These are phyloP conservation scores for Rhododendron williamsianum DNA, from an alignment of 148 eudicot genomes.

Conservation along the genomic window DNA sequence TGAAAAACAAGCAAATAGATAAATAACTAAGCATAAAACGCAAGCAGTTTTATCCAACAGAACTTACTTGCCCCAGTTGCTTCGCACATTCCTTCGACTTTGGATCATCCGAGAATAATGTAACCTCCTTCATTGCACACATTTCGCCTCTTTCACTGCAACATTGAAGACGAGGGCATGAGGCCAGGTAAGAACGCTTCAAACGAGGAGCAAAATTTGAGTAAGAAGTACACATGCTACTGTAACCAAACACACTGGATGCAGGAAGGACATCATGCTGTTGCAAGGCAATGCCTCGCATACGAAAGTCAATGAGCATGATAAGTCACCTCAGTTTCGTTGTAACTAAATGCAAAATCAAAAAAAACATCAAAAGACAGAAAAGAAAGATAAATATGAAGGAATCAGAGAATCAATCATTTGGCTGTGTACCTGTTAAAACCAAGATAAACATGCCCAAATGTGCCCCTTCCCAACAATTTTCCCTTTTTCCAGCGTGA, in stretches of 20 bases:
- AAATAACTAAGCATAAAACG: background rate
- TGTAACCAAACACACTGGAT: background rate
- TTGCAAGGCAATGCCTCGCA: background rate
- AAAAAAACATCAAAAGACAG: background rate
- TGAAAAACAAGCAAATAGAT: background rate
- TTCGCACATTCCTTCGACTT: slow-evolving; percentile 96
- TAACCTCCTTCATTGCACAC: slow-evolving; percentile 99
- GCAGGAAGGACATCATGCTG: background rate
- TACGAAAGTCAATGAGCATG: background rate
- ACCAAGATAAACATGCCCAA: slow-evolving; percentile 95
- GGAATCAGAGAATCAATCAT: background rate
- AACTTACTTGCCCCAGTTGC: slow-evolving; percentile 82
- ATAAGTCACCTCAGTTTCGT: background rate
- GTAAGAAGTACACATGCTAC: background rate
- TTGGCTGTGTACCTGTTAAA: slow-evolving; percentile 61
- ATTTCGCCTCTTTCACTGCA: slow-evolving; percentile 91
- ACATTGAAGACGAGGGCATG: background rate
- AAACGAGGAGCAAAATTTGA: background rate
- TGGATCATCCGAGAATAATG: slow-evolving; percentile 82
- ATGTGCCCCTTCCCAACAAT: slow-evolving; percentile 90
- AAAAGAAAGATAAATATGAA: slow-evolving; percentile 2
- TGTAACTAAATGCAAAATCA: background rate
- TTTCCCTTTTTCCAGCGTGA: slow-evolving; percentile 94
- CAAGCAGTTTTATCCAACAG: background rate
- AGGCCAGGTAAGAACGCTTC: background rate